Evolutionary conservation across 371 early-diverging fungal genomes (phyloP).

Genomic region (Umbelopsis sp.): DNA sequence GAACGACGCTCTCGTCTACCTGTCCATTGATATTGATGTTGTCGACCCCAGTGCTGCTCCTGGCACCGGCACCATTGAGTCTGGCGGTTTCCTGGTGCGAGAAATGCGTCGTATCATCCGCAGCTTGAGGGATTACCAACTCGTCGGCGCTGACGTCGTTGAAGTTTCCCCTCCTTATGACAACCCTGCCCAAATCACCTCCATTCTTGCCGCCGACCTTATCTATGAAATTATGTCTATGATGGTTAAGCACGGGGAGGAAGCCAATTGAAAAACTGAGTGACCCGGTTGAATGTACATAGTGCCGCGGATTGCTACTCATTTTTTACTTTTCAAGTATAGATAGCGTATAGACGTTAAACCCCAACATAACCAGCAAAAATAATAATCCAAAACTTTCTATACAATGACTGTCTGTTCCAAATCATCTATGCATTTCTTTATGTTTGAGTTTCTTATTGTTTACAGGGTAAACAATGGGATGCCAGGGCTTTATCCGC

Average conservation of each 20-base stretch:
- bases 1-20: constrained; percentile 40
- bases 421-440: too few relatives aligned
- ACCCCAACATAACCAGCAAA: too few relatives aligned
- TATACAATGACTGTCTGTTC: too few relatives aligned
- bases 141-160: constrained; percentile 52
- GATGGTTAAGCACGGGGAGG: constrained; percentile 46
- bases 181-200: constrained; percentile 54
- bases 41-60: constrained; percentile 56
- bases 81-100: constrained; percentile 54
- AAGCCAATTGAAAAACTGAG: neutral
- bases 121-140: constrained; percentile 42
- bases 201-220: constrained; percentile 47
- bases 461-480: too few relatives aligned
- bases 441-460: too few relatives aligned
- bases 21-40: constrained; percentile 58
- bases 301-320: too few relatives aligned
- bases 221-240: constrained; percentile 49
- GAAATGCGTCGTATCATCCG: constrained; percentile 54
- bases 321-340: too few relatives aligned
- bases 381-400: too few relatives aligned
- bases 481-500: too few relatives aligned
- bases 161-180: constrained; percentile 59
- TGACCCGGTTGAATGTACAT: too few relatives aligned
- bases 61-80: constrained; percentile 57
- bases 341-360: too few relatives aligned